Evolutionary conservation across 2,329 filamentous ascomycete genomes (phyloP), one percentile per base, ranked within the genome.

Genomic region (Ceratocystis huliohia): DNA sequence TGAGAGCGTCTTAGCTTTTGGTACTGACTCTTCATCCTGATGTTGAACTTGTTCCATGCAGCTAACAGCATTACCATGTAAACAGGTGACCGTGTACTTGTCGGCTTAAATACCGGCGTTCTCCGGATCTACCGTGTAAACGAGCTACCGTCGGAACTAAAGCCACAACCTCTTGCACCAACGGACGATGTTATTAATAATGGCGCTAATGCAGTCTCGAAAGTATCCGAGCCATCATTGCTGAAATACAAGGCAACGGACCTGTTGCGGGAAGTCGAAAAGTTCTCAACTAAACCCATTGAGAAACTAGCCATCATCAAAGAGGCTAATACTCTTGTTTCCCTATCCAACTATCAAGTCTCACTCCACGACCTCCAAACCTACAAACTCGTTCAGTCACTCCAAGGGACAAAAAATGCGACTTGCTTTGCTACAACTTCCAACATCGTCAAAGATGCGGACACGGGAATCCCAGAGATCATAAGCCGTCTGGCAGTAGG

Each of bases 281-380:
- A 89, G 78, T 99, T 99, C 80, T 94, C 93, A 8, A 84, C 88
- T 44, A 86, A 91, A 69, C 87, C 91, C 65, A 87, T 99, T 70
- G 92, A 96, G 72, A 93, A 99, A 79, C 84, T 99, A 17, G 93
- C 92, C 67, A 88, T 95, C 68, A 92, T 99, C 73, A 97, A 96
- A 73, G 94, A 97, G 76, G 91, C 92, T 66, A 94, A 89, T 74
- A 88, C 91, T 22, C 84, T 99, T 59, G 85, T 99, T 67, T 96
- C 92, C 17, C 80, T 99, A 65, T 95, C 92, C 70, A 95, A 95
- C 76, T 90, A 88, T 71, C 84, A 92, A 75, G 84, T 99, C 70
- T 94, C 89, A 25, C 85, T 97, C 44, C 87, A 99, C 77, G 92
- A 99, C 74, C 81, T 96, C 25, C 86, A 93, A 70, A 89, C 85